Evolutionary conservation across 129 eudicot species (phyloP), one percentile per base, ranked within the genome.

Genomic region (Tagetes patula): DNA sequence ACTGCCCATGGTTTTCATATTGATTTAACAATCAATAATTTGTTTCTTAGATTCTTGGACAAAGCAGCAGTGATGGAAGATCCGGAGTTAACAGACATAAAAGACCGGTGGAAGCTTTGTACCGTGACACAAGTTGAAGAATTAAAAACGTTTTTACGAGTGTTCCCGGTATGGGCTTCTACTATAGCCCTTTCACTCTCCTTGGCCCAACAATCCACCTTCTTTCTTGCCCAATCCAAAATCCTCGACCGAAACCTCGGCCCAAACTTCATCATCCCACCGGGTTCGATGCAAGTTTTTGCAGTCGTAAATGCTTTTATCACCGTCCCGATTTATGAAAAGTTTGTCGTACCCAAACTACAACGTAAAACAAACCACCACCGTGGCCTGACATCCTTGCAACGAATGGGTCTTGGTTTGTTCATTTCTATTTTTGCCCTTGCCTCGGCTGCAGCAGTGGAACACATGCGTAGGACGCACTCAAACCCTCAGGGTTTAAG

Each of bases 61-160:
- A 88, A 88, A 80, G 97, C 97, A 59, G 95, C 97, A 27, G 72
- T 86, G 1, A 43, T 85, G 30, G 63, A 79, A 20, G 88, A 85
- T 80, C 82, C 87, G 1, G 93, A 83, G 43, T 9, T 75, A 77
- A n/a, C 71, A 52, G 79, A 69, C 77, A 32, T 67, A 73, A 77
- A 41, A 3, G 80, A 82, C 80, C 75, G 90, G 7, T 91, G 97
- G 97, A 82, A 71, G 48, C 65, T 91, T 55, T 91, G 97, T 75
- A 91, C 92, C 0, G 89, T 91, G 5, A 91, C 97, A 49, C 95
- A 91, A 81, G 90, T 91, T 0, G 97, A 91, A 81, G 97, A 91
- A 70, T 69, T 88, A 78, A 91, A 91, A 84, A 84, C 85, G 77
- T 87, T 91, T 79, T 38, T 91, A 30, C 67, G 97, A 54, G 78